Base-by-base conservation (phyloP, 768 basidiomycete genomes). In the Suillus ampliporus region DNA sequence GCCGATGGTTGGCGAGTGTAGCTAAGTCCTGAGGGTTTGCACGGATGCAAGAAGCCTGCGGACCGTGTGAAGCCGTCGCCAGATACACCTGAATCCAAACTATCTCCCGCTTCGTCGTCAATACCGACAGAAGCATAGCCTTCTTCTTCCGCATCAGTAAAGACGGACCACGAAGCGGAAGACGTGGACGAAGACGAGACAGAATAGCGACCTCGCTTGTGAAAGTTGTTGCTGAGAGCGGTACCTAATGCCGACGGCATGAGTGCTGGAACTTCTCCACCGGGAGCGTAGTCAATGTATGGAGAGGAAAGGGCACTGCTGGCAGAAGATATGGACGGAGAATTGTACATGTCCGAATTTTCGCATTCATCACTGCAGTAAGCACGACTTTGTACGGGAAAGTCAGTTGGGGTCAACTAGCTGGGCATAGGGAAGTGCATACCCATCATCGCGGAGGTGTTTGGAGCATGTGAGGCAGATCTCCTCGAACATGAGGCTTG, bases 341-440 rank as follows among this genome's bases (percentile, higher is more conserved):
- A 90, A 5, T 85, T 84, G 60, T 68, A 71, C 60, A 83, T 76
- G 74, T 91, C 90, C 53, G 78, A 74, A 62, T 73, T 79, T 70
- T 88, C 84, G 71, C 90, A 92, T 65, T 84, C 82, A 67, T 87
- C 86, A 70, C 86, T 88, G 77, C 90, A 91, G 74, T 91, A 92
- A 0, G 86, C 84, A 62, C 82, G 84, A 61, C 89, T 90, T 63
- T 58, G 68, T 62, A 68, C 66, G 61, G 71, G 62, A 46, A 60
- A 59, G 57, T 64, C 56, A 64, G 66, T 47, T 57, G 64, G 60
- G 44, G 38, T 14, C 50, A 60, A 40, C 62, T 14, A 28, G 5
- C 38, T 40, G 54, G 54, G 9, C 37, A 34, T 58, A 57, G 65
- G 67, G 66, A 58, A 66, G 53, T 60, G 77, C 83, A 65, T 80